These are phyloP conservation scores for Athelia sp. DNA, from an alignment of 1,284 basidiomycete species.

Conservation along the genomic window DNA sequence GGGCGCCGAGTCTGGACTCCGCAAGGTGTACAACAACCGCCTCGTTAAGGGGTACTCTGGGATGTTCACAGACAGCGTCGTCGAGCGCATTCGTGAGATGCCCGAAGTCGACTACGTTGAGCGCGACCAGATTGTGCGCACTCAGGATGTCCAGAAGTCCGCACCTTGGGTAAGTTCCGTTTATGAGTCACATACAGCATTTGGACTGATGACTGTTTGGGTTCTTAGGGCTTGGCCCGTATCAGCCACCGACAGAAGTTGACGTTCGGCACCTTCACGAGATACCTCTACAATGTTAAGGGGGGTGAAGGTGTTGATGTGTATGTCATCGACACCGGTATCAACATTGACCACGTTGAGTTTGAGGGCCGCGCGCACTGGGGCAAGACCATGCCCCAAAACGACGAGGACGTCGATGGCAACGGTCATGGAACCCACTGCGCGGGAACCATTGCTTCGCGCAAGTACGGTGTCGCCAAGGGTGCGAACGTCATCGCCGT, in stretches of 20 bases:
- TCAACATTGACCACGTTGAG: slow-evolving; percentile 84
- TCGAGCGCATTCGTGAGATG: slow-evolving; percentile 78
- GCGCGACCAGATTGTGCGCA: slow-evolving; percentile 84
- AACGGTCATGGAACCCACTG: slow-evolving; percentile 80
- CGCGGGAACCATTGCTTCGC: slow-evolving; percentile 77
- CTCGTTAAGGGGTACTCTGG: slow-evolving; percentile 80
- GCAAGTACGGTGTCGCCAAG: slow-evolving; percentile 93
- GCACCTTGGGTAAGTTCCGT: slow-evolving; percentile 86
- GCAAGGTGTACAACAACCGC: slow-evolving; percentile 69
- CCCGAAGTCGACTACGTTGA: slow-evolving; percentile 95
- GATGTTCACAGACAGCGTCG: slow-evolving; percentile 67
- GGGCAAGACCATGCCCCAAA: slow-evolving; percentile 79
- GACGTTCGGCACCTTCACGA: slow-evolving; percentile 80
- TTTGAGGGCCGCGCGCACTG: slow-evolving; percentile 84
- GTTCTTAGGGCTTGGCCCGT: slow-evolving; percentile 82
- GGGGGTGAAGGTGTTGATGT: slow-evolving; percentile 94
- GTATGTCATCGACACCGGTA: slow-evolving; percentile 81
- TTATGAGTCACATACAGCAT: neutral
- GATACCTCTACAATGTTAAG: slow-evolving; percentile 72
- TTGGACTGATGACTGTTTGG: slow-evolving; percentile 9
- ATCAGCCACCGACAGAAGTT: slow-evolving; percentile 86
- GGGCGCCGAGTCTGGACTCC: slow-evolving; percentile 47
- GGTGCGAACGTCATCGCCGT: slow-evolving; percentile 90
- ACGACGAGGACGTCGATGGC: slow-evolving; percentile 74
- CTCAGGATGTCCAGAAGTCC: slow-evolving; percentile 66